Evolutionary conservation across 495 filamentous ascomycete genomes (phyloP).

Genomic region (Pseudotulostoma volvatum): DNA sequence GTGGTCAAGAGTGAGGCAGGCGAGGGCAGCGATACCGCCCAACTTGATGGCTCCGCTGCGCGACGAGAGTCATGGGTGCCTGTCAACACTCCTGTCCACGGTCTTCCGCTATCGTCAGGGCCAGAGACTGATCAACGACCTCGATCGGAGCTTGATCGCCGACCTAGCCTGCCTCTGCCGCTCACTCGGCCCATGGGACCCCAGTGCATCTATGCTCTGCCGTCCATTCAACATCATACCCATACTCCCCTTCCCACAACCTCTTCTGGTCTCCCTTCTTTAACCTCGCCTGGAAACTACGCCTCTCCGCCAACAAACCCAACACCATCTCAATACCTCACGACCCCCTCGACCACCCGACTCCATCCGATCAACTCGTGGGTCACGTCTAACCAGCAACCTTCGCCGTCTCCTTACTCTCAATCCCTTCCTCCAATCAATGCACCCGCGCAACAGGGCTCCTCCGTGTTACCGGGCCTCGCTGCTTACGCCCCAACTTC

Average conservation of each 20-base stretch:
- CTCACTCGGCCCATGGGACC: constrained; percentile 22
- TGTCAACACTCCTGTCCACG: constrained; percentile 17
- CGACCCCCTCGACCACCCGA: constrained; percentile 17
- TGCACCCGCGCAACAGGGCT: constrained; percentile 18
- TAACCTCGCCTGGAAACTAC: constrained; percentile 9
- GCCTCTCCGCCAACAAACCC: constrained; percentile 10
- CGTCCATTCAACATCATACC: constrained; percentile 26
- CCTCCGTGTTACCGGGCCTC: constrained; percentile 22
- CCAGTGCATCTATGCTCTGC: constrained; percentile 25
- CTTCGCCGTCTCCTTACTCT: constrained; percentile 22
- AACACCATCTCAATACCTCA: constrained; percentile 18
- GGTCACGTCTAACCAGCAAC: constrained; percentile 17
- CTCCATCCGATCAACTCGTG: constrained; percentile 28
- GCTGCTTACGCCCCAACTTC: constrained; percentile 9
- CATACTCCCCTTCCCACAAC: constrained; percentile 23
- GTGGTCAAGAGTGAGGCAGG: constrained; percentile 27
- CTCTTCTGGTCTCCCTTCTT: constrained; percentile 22
- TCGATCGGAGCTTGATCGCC: constrained; percentile 24
- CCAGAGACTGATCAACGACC: neutral
- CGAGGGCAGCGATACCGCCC: constrained; percentile 17
- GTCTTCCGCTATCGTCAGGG: constrained; percentile 1
- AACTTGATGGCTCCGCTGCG: constrained; percentile 19
- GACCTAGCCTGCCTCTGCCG: constrained; percentile 28
- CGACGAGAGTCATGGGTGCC: constrained; percentile 31
- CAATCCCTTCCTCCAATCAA: constrained; percentile 28